These are phyloP conservation scores for Naganishia liquefaciens DNA, from an alignment of 1,284 basidiomycete genomes.

Conservation along the genomic window DNA sequence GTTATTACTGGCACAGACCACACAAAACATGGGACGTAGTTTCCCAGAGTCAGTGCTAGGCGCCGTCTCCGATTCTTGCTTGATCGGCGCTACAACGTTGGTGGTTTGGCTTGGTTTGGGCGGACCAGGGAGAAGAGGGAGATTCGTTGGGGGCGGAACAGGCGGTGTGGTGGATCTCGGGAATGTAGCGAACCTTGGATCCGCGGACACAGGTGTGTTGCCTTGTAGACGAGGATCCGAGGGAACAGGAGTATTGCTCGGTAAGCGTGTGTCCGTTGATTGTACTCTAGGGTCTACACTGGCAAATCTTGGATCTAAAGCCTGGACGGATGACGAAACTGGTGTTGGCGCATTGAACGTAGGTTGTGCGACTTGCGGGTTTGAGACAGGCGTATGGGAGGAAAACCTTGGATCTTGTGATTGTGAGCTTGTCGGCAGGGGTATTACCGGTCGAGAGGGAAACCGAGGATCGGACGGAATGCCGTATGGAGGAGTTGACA, in stretches of 20 bases:
- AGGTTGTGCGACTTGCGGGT: background rate
- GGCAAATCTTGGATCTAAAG: background rate
- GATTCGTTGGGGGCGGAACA: slow-evolving; percentile 2
- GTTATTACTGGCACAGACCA: slow-evolving; percentile 97
- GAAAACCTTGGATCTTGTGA: slow-evolving; percentile 4
- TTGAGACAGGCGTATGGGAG: background rate
- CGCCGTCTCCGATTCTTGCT: background rate
- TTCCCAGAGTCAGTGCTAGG: slow-evolving; percentile 13
- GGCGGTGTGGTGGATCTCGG: slow-evolving; percentile 21
- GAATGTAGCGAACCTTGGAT: slow-evolving; percentile 8
- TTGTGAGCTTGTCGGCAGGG: background rate
- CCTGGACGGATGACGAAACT: background rate
- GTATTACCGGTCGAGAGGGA: background rate
- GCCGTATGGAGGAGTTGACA: background rate
- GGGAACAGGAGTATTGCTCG: background rate
- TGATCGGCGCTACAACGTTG: background rate
- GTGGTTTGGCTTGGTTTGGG: background rate
- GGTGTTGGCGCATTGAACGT: background rate
- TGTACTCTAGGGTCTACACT: background rate
- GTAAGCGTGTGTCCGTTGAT: slow-evolving; percentile 7
- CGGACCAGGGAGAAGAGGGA: slow-evolving; percentile 19
- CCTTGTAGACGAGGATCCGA: background rate
- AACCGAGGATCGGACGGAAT: background rate
- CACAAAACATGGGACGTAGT: slow-evolving; percentile 80
- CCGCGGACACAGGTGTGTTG: background rate